Conservation (phyloP, 1,284 basidiomycete genomes). For the Meira miltonrushii region DNA sequence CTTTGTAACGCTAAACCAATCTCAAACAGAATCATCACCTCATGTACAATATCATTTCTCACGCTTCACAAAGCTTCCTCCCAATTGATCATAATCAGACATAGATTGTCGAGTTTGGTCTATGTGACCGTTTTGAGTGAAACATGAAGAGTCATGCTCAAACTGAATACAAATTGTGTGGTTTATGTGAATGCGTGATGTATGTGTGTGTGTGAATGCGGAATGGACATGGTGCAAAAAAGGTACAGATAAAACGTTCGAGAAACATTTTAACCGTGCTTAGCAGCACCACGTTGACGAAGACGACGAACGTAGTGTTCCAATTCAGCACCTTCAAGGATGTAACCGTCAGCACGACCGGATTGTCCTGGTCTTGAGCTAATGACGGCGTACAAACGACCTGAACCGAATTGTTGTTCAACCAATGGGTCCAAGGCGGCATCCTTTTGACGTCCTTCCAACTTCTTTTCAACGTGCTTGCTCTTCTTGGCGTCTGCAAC, state of each 20-base stretch:
- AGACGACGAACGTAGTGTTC: conserved; percentile 51
- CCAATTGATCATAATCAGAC: too few relatives aligned
- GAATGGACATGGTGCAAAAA: conserved; percentile 1
- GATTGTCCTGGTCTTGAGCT: conserved; percentile 48
- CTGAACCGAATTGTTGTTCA: conserved; percentile 52
- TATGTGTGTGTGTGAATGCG: background rate
- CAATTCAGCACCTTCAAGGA: conserved; percentile 51
- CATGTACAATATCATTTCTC: too few relatives aligned
- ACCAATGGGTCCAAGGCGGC: conserved; percentile 49
- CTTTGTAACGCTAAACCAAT: too few relatives aligned
- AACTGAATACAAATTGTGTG: too few relatives aligned
- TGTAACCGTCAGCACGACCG: conserved; percentile 51
- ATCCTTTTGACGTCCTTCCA: conserved; percentile 43
- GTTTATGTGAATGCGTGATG: too few relatives aligned
- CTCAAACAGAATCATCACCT: too few relatives aligned
- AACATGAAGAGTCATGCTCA: too few relatives aligned
- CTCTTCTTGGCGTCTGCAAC: conserved; percentile 40
- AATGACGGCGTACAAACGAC: conserved; percentile 50
- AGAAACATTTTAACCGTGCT: conserved; percentile 11
- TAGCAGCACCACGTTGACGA: conserved; percentile 18
- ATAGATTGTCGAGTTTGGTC: too few relatives aligned
- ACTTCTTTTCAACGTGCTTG: conserved; percentile 40
- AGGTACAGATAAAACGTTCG: too few relatives aligned
- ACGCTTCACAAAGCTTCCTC: too few relatives aligned
- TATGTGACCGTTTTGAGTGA: too few relatives aligned